These are phyloP conservation scores for Pseudotulostoma volvatum DNA, from an alignment of 495 filamentous ascomycete species.

Conservation along the genomic window DNA sequence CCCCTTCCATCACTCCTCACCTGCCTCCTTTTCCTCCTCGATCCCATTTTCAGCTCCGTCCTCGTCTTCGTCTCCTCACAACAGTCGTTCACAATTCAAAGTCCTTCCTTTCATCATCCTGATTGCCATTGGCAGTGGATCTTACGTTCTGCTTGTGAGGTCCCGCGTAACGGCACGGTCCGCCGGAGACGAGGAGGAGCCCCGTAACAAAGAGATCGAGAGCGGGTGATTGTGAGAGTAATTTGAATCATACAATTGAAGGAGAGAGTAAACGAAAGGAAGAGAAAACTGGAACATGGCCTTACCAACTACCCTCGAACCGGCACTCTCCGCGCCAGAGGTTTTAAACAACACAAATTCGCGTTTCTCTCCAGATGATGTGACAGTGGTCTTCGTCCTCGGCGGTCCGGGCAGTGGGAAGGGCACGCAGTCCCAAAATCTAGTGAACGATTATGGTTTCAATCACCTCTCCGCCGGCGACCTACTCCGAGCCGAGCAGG, in stretches of 20 bases:
- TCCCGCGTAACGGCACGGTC: slow-evolving; percentile 28
- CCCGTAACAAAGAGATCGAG: slow-evolving; percentile 5
- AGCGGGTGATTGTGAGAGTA: slow-evolving; percentile 4
- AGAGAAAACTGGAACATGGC: slow-evolving; percentile 6
- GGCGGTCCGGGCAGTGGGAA: slow-evolving; percentile 41
- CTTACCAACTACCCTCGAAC: too few species aligned
- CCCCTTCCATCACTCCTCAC: too few species aligned
- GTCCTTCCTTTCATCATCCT: slow-evolving; percentile 50
- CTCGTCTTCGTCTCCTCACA: slow-evolving; percentile 14
- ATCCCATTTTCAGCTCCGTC: too few species aligned
- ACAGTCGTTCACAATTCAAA: slow-evolving; percentile 36
- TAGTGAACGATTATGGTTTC: slow-evolving; percentile 85
- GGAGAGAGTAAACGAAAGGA: slow-evolving; percentile 3
- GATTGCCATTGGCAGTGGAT: slow-evolving; percentile 37
- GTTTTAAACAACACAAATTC: slow-evolving; percentile 40
- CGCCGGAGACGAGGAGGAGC: background rate
- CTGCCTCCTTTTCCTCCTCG: too few species aligned
- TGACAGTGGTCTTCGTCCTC: slow-evolving; percentile 62
- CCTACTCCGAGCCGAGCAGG: slow-evolving; percentile 82
- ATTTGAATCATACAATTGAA: slow-evolving; percentile 1
- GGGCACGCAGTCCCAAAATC: slow-evolving; percentile 65
- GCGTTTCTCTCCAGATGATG: slow-evolving; percentile 61
- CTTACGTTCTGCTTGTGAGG: slow-evolving; percentile 47
- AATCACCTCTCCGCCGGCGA: slow-evolving; percentile 86
- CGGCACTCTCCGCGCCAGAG: too few species aligned